These are phyloP conservation scores for Cyclanthera cordifolia DNA, from an alignment of 306 rosid genomes.

Conservation along the genomic window DNA sequence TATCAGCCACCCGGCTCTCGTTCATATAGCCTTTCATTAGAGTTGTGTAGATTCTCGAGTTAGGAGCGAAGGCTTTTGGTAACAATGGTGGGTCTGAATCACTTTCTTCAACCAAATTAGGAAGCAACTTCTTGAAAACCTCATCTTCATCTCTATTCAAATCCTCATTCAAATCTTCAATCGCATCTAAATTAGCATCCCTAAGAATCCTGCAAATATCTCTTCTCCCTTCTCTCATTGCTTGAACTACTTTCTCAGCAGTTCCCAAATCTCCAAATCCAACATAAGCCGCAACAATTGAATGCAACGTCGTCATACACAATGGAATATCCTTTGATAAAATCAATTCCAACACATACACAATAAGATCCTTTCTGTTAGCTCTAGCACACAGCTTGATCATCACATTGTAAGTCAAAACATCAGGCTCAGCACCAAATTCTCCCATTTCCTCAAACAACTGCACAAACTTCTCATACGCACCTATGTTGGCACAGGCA, in stretches of 20 bases:
- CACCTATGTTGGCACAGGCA: slow-evolving; percentile 73
- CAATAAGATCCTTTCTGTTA: slow-evolving; percentile 59
- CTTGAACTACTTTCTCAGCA: slow-evolving; percentile 74
- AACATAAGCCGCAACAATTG: slow-evolving; percentile 73
- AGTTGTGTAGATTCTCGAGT: slow-evolving; percentile 78
- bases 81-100: slow-evolving; percentile 43
- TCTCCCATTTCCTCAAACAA: slow-evolving; percentile 78
- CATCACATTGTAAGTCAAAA: slow-evolving; percentile 60
- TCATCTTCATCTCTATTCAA: slow-evolving; percentile 17
- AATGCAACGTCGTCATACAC: slow-evolving; percentile 62
- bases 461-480: slow-evolving; percentile 47
- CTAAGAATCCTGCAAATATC: slow-evolving; percentile 57
- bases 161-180: background rate
- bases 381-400: slow-evolving; percentile 60
- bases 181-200: slow-evolving; percentile 25
- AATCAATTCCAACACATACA: slow-evolving; percentile 65
- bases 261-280: slow-evolving; percentile 65
- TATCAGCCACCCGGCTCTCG: slow-evolving; percentile 63
- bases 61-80: slow-evolving; percentile 44
- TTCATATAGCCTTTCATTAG: slow-evolving; percentile 94
- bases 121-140: slow-evolving; percentile 60
- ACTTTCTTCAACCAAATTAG: slow-evolving; percentile 29
- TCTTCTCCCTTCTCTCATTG: slow-evolving; percentile 73
- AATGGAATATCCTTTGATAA: slow-evolving; percentile 41
- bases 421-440: slow-evolving; percentile 50